phyloP scores from a whole-genome alignment of 495 filamentous ascomycete genomes.

The Evansstolkia leycettana region DNA sequence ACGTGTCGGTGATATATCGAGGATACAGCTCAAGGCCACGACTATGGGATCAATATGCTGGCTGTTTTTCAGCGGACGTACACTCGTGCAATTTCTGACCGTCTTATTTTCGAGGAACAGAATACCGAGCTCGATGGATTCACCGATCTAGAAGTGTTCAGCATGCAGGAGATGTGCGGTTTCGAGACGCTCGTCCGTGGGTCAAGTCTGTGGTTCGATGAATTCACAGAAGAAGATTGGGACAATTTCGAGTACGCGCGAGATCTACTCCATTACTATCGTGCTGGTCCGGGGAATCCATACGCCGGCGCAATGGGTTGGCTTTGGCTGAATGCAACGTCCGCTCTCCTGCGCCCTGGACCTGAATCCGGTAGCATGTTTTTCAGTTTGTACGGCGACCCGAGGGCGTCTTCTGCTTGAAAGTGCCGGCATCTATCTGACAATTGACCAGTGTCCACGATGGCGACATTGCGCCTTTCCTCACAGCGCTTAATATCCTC shows the following conservation, averaged over 20 bases:
- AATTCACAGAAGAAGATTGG: conserved; percentile 47
- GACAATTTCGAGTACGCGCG: conserved; percentile 47
- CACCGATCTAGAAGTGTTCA: conserved; percentile 37
- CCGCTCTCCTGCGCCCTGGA: conserved; percentile 34
- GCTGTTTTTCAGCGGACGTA: conserved; percentile 35
- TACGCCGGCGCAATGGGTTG: conserved; percentile 47
- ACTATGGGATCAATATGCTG: conserved; percentile 35
- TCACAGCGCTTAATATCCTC: conserved; percentile 42
- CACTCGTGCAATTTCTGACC: conserved; percentile 29
- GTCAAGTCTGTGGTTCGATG: conserved; percentile 42
- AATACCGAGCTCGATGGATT: conserved; percentile 28
- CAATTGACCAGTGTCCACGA: conserved; percentile 39
- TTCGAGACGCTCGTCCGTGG: conserved; percentile 45
- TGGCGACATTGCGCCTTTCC: conserved; percentile 44
- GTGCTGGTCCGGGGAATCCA: conserved; percentile 45
- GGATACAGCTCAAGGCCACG: conserved; percentile 35
- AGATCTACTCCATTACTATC: conserved; percentile 48
- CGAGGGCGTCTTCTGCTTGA: no score
- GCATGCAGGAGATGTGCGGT: conserved; percentile 52
- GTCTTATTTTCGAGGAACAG: conserved; percentile 24
- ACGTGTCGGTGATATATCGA: conserved; percentile 41
- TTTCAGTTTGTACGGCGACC: conserved; percentile 41
- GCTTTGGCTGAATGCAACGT: conserved; percentile 51
- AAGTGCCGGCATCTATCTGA: background rate
- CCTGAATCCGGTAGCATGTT: conserved; percentile 37